Conservation (phyloP, 768 basidiomycete genomes). For the Tulasnella sp. region DNA sequence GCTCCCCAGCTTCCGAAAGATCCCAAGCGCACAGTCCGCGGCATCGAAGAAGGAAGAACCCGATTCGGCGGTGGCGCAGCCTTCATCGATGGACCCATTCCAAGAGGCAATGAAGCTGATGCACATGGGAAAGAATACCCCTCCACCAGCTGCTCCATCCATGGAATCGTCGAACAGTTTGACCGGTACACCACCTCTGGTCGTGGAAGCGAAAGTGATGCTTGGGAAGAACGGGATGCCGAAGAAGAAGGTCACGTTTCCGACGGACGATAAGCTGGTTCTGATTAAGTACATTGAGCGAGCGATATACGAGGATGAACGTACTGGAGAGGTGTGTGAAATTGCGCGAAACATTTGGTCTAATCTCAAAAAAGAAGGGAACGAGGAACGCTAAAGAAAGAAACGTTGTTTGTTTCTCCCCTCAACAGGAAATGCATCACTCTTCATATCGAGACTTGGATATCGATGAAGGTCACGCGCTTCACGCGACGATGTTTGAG, state of each 20-base stretch:
- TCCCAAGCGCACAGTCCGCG: conserved; percentile 21
- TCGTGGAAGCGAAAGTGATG: background rate
- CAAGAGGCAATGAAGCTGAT: conserved; percentile 71
- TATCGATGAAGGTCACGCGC: conserved; percentile 73
- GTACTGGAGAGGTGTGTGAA: conserved; percentile 65
- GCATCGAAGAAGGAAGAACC: conserved; percentile 41
- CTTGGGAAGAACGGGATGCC: conserved; percentile 32
- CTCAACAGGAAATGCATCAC: conserved; percentile 64
- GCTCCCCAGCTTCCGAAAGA: conserved; percentile 80
- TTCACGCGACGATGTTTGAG: conserved; percentile 70
- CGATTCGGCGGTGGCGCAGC: conserved; percentile 55
- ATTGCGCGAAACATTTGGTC: conserved; percentile 18
- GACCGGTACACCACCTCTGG: conserved; percentile 5
- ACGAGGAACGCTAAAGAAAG: background rate
- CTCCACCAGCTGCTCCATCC: conserved; percentile 45
- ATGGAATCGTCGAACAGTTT: conserved; percentile 9
- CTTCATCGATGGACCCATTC: conserved; percentile 61
- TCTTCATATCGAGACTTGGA: conserved; percentile 57
- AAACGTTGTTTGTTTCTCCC: background rate
- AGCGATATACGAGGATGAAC: conserved; percentile 79
- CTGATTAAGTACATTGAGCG: conserved; percentile 69
- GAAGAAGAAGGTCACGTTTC: conserved; percentile 73
- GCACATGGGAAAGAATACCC: conserved; percentile 48
- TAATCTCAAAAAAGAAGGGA: conserved; percentile 5
- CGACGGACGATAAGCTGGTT: conserved; percentile 61